A percentile compares a stretch with the other conserved stretches of the same genome.
Evolutionary conservation across 257 asterid genomes (phyloP).

Genomic region (Scutellaria barbata): DNA sequence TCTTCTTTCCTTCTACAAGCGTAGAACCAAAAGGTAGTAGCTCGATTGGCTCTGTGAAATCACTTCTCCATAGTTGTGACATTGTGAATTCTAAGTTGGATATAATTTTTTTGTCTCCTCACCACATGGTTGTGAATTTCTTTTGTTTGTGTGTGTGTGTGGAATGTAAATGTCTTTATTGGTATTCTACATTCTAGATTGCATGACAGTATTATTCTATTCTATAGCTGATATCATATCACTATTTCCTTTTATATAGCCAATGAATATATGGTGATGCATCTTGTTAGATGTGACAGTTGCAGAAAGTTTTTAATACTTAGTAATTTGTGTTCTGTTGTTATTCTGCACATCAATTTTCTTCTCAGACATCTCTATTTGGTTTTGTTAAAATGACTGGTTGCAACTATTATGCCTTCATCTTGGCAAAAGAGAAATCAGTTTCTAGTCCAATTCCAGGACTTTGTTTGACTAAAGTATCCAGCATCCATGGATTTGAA

Average conservation of each 20-base stretch:
- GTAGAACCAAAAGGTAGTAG: no score
- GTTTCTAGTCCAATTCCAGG: conserved; percentile 2
- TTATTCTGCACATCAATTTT: conserved; percentile 8
- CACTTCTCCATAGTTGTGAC: conserved; percentile 8
- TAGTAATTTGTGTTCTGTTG: neutral
- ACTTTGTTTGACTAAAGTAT: conserved; percentile 15
- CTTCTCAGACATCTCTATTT: neutral
- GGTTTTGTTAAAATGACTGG: conserved; percentile 1
- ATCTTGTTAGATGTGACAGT: neutral
- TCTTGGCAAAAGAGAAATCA: conserved; percentile 20
- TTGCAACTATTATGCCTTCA: conserved; percentile 14
- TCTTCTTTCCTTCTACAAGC: no score
- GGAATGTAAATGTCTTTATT: neutral
- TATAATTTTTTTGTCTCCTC: conserved; percentile 13
- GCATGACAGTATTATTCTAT: conserved; percentile 1
- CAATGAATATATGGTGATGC: neutral
- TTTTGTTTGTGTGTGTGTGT: neutral
- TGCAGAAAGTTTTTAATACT: conserved; percentile 16
- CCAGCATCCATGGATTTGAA: neutral
- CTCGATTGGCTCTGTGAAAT: neutral
- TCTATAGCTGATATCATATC: conserved; percentile 2
- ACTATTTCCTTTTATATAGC: neutral
- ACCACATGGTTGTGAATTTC: neutral
- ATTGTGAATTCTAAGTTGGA: conserved; percentile 10
- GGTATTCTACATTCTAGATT: conserved; percentile 15